These are phyloP conservation scores for Taphrina deformans DNA, from an alignment of 1,139 yeast species.

Conservation along the genomic window DNA sequence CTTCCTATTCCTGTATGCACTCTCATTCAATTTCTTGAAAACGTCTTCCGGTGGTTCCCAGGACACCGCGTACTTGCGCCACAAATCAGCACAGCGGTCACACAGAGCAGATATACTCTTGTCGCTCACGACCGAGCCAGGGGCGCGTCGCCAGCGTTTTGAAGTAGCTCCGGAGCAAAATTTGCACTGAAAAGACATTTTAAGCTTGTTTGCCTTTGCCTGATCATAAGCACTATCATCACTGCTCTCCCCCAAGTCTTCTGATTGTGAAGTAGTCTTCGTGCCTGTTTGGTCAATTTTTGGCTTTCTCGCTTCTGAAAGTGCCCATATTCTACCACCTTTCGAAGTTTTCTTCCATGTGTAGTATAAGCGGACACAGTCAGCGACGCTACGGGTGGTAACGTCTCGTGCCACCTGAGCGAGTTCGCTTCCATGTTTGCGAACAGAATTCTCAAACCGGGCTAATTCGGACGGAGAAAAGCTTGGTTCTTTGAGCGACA, in stretches of 20 bases:
- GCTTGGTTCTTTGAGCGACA: constrained; percentile 70
- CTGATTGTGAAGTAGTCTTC: constrained; percentile 41
- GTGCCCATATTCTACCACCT: constrained; percentile 82
- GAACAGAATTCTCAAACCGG: constrained; percentile 74
- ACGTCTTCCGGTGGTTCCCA: constrained; percentile 85
- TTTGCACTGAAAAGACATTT: constrained; percentile 57
- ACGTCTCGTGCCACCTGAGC: constrained; percentile 71
- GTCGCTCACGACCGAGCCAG: constrained; percentile 54
- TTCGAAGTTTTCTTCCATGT: constrained; percentile 83
- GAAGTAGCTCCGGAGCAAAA: constrained; percentile 61
- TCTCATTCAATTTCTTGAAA: constrained; percentile 53
- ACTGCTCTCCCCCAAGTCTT: constrained; percentile 60
- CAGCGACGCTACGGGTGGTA: constrained; percentile 65
- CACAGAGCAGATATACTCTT: constrained; percentile 61
- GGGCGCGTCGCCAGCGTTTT: constrained; percentile 67
- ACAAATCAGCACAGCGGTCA: constrained; percentile 78
- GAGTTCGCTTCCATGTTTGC: constrained; percentile 73
- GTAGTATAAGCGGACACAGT: constrained; percentile 81
- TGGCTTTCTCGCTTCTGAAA: constrained; percentile 68
- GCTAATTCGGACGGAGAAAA: constrained; percentile 62
- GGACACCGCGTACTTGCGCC: constrained; percentile 87
- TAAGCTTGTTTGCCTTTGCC: constrained; percentile 49
- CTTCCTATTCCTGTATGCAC: constrained; percentile 56
- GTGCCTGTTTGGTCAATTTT: constrained; percentile 45
- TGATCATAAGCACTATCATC: constrained; percentile 71